Evolutionary conservation across 2,329 filamentous ascomycete species (phyloP).

Genomic region (Neonectria punicea): DNA sequence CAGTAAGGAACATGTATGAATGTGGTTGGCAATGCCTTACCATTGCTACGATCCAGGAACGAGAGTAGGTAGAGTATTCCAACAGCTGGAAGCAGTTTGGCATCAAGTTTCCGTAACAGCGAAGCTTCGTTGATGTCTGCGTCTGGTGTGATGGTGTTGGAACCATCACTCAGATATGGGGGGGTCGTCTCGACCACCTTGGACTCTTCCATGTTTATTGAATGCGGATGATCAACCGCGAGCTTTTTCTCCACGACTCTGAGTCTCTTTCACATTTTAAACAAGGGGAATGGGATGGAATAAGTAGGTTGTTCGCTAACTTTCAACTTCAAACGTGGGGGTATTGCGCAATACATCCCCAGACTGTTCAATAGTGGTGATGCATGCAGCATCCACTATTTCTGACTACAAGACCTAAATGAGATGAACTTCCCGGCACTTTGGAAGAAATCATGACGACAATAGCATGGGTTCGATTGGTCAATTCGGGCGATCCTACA

Average conservation of each 20-base stretch:
- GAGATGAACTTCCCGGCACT: not conserved
- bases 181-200: constrained; percentile 18
- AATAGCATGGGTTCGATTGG: not conserved
- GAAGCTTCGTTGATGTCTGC: constrained; percentile 62
- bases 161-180: constrained; percentile 34
- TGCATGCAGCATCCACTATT: not conserved
- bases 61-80: constrained; percentile 66
- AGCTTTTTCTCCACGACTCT: not conserved
- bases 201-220: not conserved
- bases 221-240: not conserved
- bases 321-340: not conserved
- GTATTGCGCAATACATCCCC: constrained; percentile 2
- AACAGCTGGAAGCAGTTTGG: constrained; percentile 62
- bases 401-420: no score
- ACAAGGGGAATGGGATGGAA: not conserved
- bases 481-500: not conserved
- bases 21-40: constrained; percentile 49
- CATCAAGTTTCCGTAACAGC: constrained; percentile 67
- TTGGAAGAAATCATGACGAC: not conserved
- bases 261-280: not conserved
- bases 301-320: not conserved
- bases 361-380: not conserved
- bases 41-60: constrained; percentile 68
- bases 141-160: constrained; percentile 17
- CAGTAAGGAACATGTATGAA: constrained; percentile 26